Evolutionary conservation across 805 yeast species (phyloP).

Genomic region (Monosporozyma solicola): DNA sequence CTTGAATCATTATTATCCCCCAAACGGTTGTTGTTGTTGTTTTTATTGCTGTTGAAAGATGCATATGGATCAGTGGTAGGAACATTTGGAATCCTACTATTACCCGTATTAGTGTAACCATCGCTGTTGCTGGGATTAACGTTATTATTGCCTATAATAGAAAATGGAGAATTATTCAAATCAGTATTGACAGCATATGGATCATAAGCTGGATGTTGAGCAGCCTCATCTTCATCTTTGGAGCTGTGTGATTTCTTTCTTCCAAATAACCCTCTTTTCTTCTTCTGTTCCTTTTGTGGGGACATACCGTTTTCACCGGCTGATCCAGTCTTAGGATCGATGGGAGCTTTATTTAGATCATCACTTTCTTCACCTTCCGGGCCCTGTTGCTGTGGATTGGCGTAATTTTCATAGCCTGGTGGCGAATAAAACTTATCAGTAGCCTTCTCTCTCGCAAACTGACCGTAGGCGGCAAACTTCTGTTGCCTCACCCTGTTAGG

Average conservation of each 20-base stretch:
- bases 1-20: neutral
- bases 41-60: neutral
- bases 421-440: conserved; percentile 33
- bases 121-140: neutral
- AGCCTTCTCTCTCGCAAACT: conserved; percentile 36
- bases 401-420: conserved; percentile 30
- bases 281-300: conserved; percentile 4
- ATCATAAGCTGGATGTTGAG: conserved; percentile 2
- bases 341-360: conserved; percentile 4
- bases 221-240: neutral
- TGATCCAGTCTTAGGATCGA: neutral
- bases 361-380: neutral
- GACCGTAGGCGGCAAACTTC: conserved; percentile 41
- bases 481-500: conserved; percentile 31
- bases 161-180: conserved; percentile 2
- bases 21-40: conserved; percentile 1
- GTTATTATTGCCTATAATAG: neutral
- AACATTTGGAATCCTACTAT: neutral
- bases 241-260: conserved; percentile 4
- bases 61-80: conserved; percentile 6
- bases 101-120: neutral
- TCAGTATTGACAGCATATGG: conserved; percentile 8
- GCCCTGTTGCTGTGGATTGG: conserved; percentile 8
- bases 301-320: neutral
- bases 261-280: conserved; percentile 9